phyloP scores from a whole-genome alignment of 2,329 filamentous ascomycete genomes.

The Dactylella cylindrospora region DNA sequence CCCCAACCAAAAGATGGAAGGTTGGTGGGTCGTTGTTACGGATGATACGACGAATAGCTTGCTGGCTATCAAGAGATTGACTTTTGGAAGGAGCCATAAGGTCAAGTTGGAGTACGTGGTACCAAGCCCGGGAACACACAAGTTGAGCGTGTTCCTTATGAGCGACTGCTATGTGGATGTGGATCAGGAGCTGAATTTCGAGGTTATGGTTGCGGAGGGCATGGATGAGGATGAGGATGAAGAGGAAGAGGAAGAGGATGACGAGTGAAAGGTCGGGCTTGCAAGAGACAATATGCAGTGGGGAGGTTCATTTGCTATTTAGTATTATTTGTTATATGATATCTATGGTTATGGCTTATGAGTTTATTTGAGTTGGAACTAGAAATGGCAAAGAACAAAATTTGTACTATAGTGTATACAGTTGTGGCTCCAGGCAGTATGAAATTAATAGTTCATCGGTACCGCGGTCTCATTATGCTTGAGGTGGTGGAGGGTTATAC shows the following conservation, averaged over 20 bases:
- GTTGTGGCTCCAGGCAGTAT: too few species aligned
- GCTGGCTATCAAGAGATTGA: constrained; percentile 91
- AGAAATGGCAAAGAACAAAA: too few species aligned
- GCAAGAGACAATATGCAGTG: too few species aligned
- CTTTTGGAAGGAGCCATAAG: constrained; percentile 75
- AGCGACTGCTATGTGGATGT: constrained; percentile 96
- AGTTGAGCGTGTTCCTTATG: constrained; percentile 90
- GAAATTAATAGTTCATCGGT: too few species aligned
- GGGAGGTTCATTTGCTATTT: too few species aligned
- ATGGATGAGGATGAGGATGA: constrained; percentile 94
- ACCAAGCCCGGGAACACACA: constrained; percentile 77
- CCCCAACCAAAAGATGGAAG: constrained; percentile 87
- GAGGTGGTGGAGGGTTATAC: too few species aligned
- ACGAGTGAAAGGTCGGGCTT: too few species aligned
- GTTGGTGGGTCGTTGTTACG: constrained; percentile 97
- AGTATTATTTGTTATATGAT: too few species aligned
- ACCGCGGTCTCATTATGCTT: too few species aligned
- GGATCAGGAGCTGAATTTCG: constrained; percentile 90
- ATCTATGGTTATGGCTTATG: too few species aligned
- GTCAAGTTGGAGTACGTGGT: constrained; percentile 85
- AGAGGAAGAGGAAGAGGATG: constrained; percentile 67
- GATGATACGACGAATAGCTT: constrained; percentile 86
- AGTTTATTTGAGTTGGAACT: too few species aligned
- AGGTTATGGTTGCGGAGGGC: constrained; percentile 80
- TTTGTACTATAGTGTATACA: too few species aligned